A percentile compares a stretch with the other conserved stretches of the same genome.
Evolutionary conservation across 768 basidiomycete species (phyloP).

Genomic region (Trametes cubensis): DNA sequence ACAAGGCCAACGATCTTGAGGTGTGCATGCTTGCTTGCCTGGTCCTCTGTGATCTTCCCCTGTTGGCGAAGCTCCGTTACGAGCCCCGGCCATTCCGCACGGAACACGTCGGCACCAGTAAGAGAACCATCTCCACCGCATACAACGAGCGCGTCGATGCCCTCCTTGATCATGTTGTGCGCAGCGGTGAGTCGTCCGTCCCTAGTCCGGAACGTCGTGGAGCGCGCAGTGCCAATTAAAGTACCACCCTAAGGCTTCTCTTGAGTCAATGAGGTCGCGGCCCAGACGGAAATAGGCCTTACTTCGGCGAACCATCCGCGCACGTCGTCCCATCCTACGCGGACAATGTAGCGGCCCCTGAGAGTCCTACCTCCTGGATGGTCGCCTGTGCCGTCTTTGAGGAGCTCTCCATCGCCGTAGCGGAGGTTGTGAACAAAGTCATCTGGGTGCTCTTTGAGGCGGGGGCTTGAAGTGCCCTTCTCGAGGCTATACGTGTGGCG

Average conservation of each 20-base stretch:
- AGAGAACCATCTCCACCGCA: constrained; percentile 97
- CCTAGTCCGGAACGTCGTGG: constrained; percentile 75
- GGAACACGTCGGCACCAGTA: constrained; percentile 93
- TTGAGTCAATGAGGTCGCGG: constrained; percentile 5
- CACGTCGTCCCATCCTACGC: constrained; percentile 98
- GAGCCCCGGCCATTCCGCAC: constrained; percentile 92
- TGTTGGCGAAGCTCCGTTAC: constrained; percentile 65
- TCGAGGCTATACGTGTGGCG: constrained; percentile 28
- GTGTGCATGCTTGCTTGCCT: constrained; percentile 72
- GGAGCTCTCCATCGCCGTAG: constrained; percentile 77
- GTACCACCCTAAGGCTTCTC: constrained; percentile 74
- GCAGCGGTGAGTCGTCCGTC: constrained; percentile 92
- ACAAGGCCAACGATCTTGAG: constrained; percentile 98
- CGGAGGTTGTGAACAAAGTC: constrained; percentile 71
- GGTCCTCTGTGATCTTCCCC: constrained; percentile 77
- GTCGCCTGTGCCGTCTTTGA: constrained; percentile 84
- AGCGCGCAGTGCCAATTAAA: constrained; percentile 92
- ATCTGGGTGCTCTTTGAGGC: constrained; percentile 28
- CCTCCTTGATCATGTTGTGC: constrained; percentile 90
- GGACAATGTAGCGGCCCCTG: constrained; percentile 89
- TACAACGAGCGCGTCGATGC: constrained; percentile 95
- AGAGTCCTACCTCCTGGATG: constrained; percentile 66
- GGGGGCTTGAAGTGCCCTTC: constrained; percentile 28
- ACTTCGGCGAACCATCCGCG: constrained; percentile 92
- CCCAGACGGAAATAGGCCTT: constrained; percentile 28